These are phyloP conservation scores for Lasiosphaeris hirsuta DNA, from an alignment of 495 filamentous ascomycete genomes.

Conservation along the genomic window DNA sequence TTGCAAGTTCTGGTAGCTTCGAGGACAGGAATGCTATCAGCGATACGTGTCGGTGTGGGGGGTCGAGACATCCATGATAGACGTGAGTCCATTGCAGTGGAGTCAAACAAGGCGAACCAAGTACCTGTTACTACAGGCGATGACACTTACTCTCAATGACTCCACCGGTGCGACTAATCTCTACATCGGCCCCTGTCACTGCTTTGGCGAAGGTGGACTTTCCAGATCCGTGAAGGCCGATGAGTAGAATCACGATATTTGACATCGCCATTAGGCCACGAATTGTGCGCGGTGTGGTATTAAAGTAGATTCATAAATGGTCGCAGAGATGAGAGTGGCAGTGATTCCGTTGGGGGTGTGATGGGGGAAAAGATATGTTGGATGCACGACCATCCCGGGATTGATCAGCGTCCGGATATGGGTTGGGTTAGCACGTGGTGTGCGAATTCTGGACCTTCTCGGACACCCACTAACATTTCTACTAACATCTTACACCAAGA, in stretches of 20 bases:
- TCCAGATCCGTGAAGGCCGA: conserved; percentile 8
- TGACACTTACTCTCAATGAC: conserved; percentile 1
- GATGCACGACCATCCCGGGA: neutral
- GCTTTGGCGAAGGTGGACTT: conserved; percentile 8
- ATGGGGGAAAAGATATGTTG: conserved; percentile 2
- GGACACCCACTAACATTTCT: too few species aligned
- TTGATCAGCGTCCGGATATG: neutral
- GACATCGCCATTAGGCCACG: conserved; percentile 1
- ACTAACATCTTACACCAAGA: too few species aligned
- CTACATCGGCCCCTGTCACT: conserved; percentile 1
- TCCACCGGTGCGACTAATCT: neutral
- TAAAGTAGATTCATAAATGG: neutral
- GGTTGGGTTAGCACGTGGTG: too few species aligned
- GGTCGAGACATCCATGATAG: neutral
- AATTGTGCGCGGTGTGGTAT: neutral
- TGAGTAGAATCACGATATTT: conserved; percentile 8
- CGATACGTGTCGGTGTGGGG: neutral
- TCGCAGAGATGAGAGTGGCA: neutral
- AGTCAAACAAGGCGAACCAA: too few species aligned
- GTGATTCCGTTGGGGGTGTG: neutral
- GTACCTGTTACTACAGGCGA: too few species aligned
- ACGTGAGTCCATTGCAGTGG: too few species aligned
- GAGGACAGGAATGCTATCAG: neutral
- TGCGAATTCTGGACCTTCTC: too few species aligned
- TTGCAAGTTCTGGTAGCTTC: neutral